Conservation (phyloP, 805 yeast genomes). For the Metschnikowia lunata region DNA sequence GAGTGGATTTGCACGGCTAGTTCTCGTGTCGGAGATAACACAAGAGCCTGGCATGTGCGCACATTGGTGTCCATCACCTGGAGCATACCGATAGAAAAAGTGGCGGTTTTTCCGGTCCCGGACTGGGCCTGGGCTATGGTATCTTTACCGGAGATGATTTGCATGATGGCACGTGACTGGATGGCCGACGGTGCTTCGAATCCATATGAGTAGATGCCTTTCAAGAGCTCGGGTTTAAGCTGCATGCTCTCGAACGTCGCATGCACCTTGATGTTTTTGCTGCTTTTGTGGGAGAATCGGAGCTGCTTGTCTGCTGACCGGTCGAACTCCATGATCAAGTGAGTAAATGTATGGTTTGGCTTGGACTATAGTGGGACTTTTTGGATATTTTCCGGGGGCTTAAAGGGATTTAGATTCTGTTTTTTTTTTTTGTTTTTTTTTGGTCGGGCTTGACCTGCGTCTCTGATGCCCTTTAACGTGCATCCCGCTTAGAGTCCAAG, state of each 20-base stretch:
- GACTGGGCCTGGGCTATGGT: slow-evolving; percentile 98
- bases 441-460: too few relatives aligned
- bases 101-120: slow-evolving; percentile 99
- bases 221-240: slow-evolving; percentile 35
- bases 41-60: slow-evolving; percentile 81
- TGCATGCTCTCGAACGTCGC: slow-evolving; percentile 42
- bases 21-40: slow-evolving; percentile 94
- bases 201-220: slow-evolving; percentile 80
- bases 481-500: too few relatives aligned
- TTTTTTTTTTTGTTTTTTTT: neutral
- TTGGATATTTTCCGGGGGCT: too few relatives aligned
- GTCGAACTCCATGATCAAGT: slow-evolving; percentile 44
- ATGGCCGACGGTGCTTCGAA: slow-evolving; percentile 96
- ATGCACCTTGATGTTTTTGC: slow-evolving; percentile 55
- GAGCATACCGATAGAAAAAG: slow-evolving; percentile 90
- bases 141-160: slow-evolving; percentile 90
- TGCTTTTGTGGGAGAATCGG: slow-evolving; percentile 44
- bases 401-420: too few relatives aligned
- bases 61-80: slow-evolving; percentile 75
- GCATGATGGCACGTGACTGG: slow-evolving; percentile 95
- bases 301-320: slow-evolving; percentile 51
- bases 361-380: neutral
- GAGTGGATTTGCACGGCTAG: slow-evolving; percentile 89
- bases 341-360: neutral
- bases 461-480: too few relatives aligned